Percentiles rank a stretch among this genome's conserved stretches.
Evolutionary conservation across 345 rosid genomes (phyloP).

Genomic region (Acer saccharum): DNA sequence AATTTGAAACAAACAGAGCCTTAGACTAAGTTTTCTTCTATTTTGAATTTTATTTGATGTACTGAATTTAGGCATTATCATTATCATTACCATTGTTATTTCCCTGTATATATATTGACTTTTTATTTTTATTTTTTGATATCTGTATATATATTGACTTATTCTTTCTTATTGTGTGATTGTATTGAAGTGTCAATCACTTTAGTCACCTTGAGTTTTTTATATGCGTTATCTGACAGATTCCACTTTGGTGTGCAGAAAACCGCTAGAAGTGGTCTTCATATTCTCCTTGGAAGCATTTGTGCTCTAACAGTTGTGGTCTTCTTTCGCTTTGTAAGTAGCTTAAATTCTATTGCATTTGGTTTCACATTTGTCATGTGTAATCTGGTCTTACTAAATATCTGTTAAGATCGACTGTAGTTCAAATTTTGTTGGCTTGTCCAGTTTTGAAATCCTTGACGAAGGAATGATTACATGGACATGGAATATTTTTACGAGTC

Average conservation of each 20-base stretch:
- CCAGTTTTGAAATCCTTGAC: constrained; percentile 4
- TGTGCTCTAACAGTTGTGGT: constrained; percentile 88
- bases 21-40: background rate
- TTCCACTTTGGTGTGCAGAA: constrained; percentile 47
- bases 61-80: background rate
- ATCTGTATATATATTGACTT: background rate
- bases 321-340: constrained; percentile 94
- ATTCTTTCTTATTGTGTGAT: background rate
- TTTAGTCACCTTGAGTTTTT: background rate
- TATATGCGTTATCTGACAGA: background rate
- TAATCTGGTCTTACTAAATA: background rate
- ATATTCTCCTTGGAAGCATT: constrained; percentile 85
- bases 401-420: background rate
- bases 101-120: background rate
- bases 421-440: background rate
- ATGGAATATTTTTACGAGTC: background rate
- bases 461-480: background rate
- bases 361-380: background rate
- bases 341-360: background rate
- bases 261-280: constrained; percentile 93
- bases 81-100: background rate
- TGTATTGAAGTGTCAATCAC: background rate
- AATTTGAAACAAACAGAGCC: background rate
- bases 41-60: background rate
- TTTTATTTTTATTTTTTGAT: too few relatives aligned